A percentile compares a stretch with the other conserved stretches of the same genome.
phyloP scores from a whole-genome alignment of 2,329 filamentous ascomycete genomes.

The Xylariales sp. region DNA sequence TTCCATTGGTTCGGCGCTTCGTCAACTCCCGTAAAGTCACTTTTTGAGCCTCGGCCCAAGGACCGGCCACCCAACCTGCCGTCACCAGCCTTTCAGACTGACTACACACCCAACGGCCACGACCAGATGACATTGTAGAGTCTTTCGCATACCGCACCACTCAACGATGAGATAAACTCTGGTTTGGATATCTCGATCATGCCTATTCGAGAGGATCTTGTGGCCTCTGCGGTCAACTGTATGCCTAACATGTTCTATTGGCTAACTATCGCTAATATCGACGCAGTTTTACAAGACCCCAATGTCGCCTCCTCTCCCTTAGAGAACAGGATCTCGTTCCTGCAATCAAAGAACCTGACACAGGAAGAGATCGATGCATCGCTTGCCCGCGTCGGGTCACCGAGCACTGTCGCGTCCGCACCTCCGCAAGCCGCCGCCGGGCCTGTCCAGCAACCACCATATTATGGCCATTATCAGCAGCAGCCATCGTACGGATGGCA shows the following conservation, averaged over 20 bases:
- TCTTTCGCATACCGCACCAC: background rate
- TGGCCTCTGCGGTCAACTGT: constrained; percentile 27
- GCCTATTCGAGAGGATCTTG: constrained; percentile 82
- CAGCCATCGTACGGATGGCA: constrained; percentile 51
- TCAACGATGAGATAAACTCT: constrained; percentile 1
- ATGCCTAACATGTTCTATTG: background rate
- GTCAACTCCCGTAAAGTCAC: background rate
- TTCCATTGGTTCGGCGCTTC: background rate
- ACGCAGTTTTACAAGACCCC: constrained; percentile 83
- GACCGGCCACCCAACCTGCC: background rate
- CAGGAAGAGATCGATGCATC: constrained; percentile 90
- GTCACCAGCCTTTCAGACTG: background rate
- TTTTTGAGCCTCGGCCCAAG: constrained; percentile 1
- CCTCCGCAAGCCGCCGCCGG: constrained; percentile 37
- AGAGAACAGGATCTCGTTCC: constrained; percentile 87
- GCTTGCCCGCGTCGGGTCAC: constrained; percentile 62
- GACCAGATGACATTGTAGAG: background rate
- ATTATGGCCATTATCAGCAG: constrained; percentile 39
- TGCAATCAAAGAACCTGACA: constrained; percentile 94
- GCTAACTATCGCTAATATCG: background rate
- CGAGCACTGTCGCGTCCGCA: constrained; percentile 48
- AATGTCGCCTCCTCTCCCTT: constrained; percentile 85
- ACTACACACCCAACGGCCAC: background rate
- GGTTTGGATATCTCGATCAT: constrained; percentile 37
- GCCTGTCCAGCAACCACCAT: constrained; percentile 30